These are phyloP conservation scores for Iris pallida DNA, from an alignment of 116 monocot genomes.

Conservation along the genomic window DNA sequence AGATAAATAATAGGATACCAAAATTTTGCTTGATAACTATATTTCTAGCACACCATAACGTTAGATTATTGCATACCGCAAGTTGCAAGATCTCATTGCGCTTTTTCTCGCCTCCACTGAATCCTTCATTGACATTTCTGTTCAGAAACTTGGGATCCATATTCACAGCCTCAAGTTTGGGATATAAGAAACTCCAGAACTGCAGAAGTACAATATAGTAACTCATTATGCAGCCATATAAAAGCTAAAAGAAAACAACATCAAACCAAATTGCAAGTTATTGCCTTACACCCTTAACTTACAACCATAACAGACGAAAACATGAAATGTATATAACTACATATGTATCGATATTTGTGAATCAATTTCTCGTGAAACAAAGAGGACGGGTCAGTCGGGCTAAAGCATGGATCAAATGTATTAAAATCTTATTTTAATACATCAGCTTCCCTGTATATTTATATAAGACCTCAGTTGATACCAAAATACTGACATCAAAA, in stretches of 20 bases:
- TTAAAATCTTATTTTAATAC: background rate
- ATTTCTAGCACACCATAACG: background rate
- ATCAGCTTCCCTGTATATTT: background rate
- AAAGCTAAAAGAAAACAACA: background rate
- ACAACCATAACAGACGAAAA: too few species aligned
- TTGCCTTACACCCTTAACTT: background rate
- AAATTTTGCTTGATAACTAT: background rate
- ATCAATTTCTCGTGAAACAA: too few species aligned
- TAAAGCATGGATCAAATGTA: background rate
- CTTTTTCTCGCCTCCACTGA: constrained; percentile 95
- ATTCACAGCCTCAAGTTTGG: constrained; percentile 65
- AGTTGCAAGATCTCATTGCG: constrained; percentile 93
- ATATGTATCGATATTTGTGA: background rate
- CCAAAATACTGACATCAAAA: background rate
- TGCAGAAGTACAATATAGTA: constrained; percentile 31
- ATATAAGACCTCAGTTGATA: background rate
- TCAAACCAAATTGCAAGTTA: background rate
- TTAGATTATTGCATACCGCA: constrained; percentile 41
- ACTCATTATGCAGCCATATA: background rate
- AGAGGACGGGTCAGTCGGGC: background rate
- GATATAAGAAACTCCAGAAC: constrained; percentile 65
- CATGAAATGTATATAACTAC: background rate
- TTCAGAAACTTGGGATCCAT: constrained; percentile 70
- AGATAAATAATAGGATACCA: background rate
- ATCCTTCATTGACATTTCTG: constrained; percentile 92